Conservation (phyloP, 164 flowering plant species). For the Piper betle region DNA sequence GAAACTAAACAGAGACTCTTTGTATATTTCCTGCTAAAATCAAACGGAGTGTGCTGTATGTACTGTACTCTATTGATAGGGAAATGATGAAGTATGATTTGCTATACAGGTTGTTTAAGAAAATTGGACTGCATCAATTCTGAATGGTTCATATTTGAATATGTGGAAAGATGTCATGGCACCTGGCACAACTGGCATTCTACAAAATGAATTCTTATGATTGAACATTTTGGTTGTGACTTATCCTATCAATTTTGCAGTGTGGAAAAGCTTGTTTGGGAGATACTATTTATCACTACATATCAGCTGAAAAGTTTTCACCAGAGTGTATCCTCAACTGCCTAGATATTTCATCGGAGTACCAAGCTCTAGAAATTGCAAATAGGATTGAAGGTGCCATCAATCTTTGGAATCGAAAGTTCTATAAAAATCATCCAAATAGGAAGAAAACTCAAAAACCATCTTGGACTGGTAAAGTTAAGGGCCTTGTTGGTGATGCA, state of each 20-base stretch:
- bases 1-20: too few species aligned
- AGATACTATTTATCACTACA: slow-evolving; percentile 43
- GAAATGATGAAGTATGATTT: too few species aligned
- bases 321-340: slow-evolving; percentile 59
- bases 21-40: too few species aligned
- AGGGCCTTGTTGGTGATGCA: slow-evolving; percentile 33
- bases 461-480: slow-evolving; percentile 57
- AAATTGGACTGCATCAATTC: not conserved
- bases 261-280: slow-evolving; percentile 63
- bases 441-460: slow-evolving; percentile 21
- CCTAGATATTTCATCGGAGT: slow-evolving; percentile 59
- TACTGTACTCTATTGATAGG: too few species aligned
- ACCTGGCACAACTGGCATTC: not conserved
- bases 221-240: not conserved
- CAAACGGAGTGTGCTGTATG: too few species aligned
- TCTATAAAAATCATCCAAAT: slow-evolving; percentile 16
- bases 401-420: slow-evolving; percentile 54
- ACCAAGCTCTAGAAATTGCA: slow-evolving; percentile 47
- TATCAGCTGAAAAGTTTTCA: slow-evolving; percentile 48
- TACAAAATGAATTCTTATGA: not conserved
- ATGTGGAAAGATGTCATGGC: not conserved
- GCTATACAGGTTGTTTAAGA: not conserved
- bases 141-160: not conserved
- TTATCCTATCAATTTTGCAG: slow-evolving; percentile 19
- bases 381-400: slow-evolving; percentile 57